Percentiles rank a stretch among this genome's conserved stretches.
Evolutionary conservation across 2,329 filamentous ascomycete species (phyloP).

Genomic region (Ramularia endophylla): DNA sequence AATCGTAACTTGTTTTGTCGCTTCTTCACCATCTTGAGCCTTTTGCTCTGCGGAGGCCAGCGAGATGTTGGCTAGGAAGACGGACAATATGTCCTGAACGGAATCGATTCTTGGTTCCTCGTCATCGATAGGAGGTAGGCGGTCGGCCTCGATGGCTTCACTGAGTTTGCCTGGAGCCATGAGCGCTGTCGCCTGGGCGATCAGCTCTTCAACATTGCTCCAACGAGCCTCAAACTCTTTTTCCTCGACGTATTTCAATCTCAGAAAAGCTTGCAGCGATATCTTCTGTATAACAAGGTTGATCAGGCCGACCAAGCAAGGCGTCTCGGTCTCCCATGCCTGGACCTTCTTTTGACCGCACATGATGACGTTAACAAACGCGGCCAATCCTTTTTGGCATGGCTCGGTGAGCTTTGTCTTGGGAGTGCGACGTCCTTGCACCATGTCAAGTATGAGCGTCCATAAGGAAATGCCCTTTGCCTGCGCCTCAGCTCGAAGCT

Average conservation of each 20-base stretch:
- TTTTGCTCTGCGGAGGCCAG: constrained; percentile 70
- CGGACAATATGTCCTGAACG: constrained; percentile 60
- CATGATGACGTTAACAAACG: constrained; percentile 56
- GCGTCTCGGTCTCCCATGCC: constrained; percentile 33
- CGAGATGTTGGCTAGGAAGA: constrained; percentile 84
- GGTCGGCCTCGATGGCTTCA: constrained; percentile 40
- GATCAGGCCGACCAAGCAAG: constrained; percentile 45
- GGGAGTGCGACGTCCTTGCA: constrained; percentile 47
- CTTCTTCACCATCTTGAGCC: constrained; percentile 52
- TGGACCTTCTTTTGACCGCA: constrained; percentile 51
- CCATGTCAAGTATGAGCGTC: constrained; percentile 59
- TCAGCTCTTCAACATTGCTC: constrained; percentile 86
- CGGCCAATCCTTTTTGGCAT: constrained; percentile 52
- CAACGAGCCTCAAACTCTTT: constrained; percentile 62
- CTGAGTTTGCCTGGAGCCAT: constrained; percentile 26
- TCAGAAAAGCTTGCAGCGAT: constrained; percentile 67
- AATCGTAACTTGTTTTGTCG: constrained; percentile 66
- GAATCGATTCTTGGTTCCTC: constrained; percentile 51
- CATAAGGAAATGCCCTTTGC: constrained; percentile 64
- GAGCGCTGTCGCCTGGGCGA: constrained; percentile 71
- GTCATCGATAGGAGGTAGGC: constrained; percentile 62
- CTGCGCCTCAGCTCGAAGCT: constrained; percentile 71
- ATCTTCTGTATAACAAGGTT: constrained; percentile 58
- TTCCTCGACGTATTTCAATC: constrained; percentile 65
- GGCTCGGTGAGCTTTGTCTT: constrained; percentile 51